Evolutionary conservation across 495 filamentous ascomycete species (phyloP).

Genomic region (Durotheca rogersii): DNA sequence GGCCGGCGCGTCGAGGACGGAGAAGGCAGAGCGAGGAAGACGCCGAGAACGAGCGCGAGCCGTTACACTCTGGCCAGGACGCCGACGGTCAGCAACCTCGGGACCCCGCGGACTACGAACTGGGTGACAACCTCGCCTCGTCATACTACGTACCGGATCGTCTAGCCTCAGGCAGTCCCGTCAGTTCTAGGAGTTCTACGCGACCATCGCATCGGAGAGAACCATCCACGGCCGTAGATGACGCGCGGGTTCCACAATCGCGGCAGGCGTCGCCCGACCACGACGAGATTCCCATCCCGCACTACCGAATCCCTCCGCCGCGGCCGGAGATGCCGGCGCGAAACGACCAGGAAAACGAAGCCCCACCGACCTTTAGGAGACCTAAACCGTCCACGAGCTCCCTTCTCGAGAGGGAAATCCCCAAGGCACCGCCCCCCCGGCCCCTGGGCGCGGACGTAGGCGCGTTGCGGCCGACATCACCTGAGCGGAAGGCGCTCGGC

Average conservation of each 20-base stretch:
- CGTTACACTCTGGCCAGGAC: slow-evolving; percentile 38
- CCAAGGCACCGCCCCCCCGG: slow-evolving; percentile 54
- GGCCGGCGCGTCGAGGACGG: slow-evolving; percentile 70
- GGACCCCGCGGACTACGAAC: slow-evolving; percentile 21
- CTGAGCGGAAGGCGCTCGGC: slow-evolving; percentile 69
- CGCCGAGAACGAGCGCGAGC: slow-evolving; percentile 44
- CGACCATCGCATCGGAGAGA: slow-evolving; percentile 39
- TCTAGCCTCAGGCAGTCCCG: slow-evolving; percentile 47
- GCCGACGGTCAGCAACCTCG: slow-evolving; percentile 37
- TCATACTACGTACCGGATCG: slow-evolving; percentile 44
- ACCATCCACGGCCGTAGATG: slow-evolving; percentile 18
- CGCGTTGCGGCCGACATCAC: slow-evolving; percentile 42
- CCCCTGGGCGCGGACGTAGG: slow-evolving; percentile 38
- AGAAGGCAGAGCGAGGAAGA: slow-evolving; percentile 76
- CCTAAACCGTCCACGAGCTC: slow-evolving; percentile 57
- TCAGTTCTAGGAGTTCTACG: slow-evolving; percentile 40
- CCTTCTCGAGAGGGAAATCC: slow-evolving; percentile 58
- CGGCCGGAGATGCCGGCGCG: slow-evolving; percentile 56
- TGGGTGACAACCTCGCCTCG: slow-evolving; percentile 36
- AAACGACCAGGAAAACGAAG: slow-evolving; percentile 80
- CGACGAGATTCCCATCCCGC: slow-evolving; percentile 44
- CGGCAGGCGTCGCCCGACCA: slow-evolving; percentile 30
- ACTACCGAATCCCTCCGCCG: slow-evolving; percentile 66
- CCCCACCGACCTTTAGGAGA: slow-evolving; percentile 71
- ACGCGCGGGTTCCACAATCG: slow-evolving; percentile 8